Base-by-base conservation (phyloP, 1,284 basidiomycete species). In the Fomitopsis schrenkii region DNA sequence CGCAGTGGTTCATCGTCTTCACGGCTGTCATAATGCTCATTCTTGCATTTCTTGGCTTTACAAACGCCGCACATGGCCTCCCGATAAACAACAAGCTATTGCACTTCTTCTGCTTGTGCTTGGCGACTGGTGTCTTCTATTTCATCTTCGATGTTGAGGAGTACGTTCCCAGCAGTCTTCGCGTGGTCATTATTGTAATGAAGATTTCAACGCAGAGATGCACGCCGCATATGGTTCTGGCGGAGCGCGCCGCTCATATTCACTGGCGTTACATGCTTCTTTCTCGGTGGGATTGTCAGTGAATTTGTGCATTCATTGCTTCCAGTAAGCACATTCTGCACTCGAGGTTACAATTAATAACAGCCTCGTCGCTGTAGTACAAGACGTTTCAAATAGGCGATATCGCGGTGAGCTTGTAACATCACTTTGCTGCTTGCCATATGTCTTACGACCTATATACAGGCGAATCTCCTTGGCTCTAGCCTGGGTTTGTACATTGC, bases 131-230 rank as follows among this genome's bases (percentile, higher is more conserved):
- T 5, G 82, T 94, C 6, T 95, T 95, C 74, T 96, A 94, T 74
- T 91, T 92, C 69, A 93, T 95, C 55, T 86, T 92, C 62, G 92
- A 94, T 66, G 87, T 95, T 12, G 93, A 95, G 65, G 92, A 95
- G 86, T 91, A 68, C n/a, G 40, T 66, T 38, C 45, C 15, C 40
- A 17, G 15, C 12, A 14, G 38, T 40, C 46, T 26, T 42, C 12
- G 19, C 54, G 36, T 26, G 8, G 5, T 19, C 28, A 4, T 41
- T 55, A 15, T 36, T 17, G 46, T 50, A 17, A 28, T 42, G 22
- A 50, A 35, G 3, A n/a, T 58, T 5, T 17, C 17, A 63, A 19
- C 64, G 14, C 35, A 92, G 90, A 70, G 86, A 87, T 60, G 87
- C 87, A 19, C 77, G 91, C 63, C 77, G 90, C 63, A 83, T 92